Conservation (phyloP, 768 basidiomycete genomes). For the Strobilomyces echinocephalus region DNA sequence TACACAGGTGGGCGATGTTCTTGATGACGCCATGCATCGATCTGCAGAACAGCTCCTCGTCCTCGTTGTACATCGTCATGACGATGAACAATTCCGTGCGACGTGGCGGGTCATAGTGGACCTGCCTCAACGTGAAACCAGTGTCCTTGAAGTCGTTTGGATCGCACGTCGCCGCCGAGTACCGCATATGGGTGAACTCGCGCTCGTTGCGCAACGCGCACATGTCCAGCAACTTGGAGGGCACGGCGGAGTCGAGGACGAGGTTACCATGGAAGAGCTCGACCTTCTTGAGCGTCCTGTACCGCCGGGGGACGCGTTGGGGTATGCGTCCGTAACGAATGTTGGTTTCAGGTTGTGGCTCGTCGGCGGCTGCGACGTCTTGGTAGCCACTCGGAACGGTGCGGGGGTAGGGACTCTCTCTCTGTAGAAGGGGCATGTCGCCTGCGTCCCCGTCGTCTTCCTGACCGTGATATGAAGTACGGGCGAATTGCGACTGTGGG, state of each 20-base stretch:
- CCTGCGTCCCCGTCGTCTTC: slow-evolving; percentile 49
- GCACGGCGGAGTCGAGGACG: slow-evolving; percentile 85
- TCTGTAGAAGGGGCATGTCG: slow-evolving; percentile 61
- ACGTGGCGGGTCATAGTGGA: slow-evolving; percentile 86
- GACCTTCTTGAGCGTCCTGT: slow-evolving; percentile 93
- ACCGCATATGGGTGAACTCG: slow-evolving; percentile 95
- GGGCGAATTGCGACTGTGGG: slow-evolving; percentile 21
- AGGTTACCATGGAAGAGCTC: slow-evolving; percentile 94
- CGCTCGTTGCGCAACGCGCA: slow-evolving; percentile 73
- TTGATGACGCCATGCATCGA: slow-evolving; percentile 97
- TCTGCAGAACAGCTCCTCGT: slow-evolving; percentile 83
- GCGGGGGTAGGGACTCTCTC: slow-evolving; percentile 34
- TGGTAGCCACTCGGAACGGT: slow-evolving; percentile 43
- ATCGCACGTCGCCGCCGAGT: slow-evolving; percentile 93
- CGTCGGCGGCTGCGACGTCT: slow-evolving; percentile 25
- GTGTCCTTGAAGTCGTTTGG: slow-evolving; percentile 84
- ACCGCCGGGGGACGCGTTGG: slow-evolving; percentile 79
- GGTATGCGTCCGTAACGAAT: slow-evolving; percentile 90
- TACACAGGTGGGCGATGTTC: slow-evolving; percentile 87
- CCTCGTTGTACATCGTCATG: slow-evolving; percentile 97
- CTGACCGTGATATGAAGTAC: slow-evolving; percentile 36
- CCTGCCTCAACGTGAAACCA: slow-evolving; percentile 84
- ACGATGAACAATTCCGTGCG: slow-evolving; percentile 95
- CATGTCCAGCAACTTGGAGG: slow-evolving; percentile 84
- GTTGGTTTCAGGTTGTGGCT: slow-evolving; percentile 43